Percentiles rank a stretch among this genome's conserved stretches.
Conservation (phyloP, 2,329 filamentous ascomycete species). For the Colletotrichum tropicale region DNA sequence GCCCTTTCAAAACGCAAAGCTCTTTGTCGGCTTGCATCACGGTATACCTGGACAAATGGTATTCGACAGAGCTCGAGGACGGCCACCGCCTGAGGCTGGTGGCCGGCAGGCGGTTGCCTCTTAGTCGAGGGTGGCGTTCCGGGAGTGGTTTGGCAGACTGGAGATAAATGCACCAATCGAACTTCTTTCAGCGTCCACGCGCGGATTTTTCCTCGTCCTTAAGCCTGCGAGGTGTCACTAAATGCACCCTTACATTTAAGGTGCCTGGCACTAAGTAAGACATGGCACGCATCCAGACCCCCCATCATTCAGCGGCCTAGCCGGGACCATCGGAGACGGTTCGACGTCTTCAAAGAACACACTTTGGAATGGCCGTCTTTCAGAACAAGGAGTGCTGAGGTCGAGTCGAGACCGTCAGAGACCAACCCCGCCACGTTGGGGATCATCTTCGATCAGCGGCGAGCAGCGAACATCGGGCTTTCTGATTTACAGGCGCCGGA, state of each 20-base stretch:
- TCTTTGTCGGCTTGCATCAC: conserved; percentile 2
- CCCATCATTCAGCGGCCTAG: background rate
- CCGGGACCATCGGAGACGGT: background rate
- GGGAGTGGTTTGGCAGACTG: background rate
- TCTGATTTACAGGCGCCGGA: background rate
- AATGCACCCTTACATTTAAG: background rate
- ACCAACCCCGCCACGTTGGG: background rate
- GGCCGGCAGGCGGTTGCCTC: background rate
- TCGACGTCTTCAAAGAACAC: background rate
- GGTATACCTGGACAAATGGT: background rate
- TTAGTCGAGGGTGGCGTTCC: background rate
- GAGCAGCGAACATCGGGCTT: background rate
- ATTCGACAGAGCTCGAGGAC: background rate
- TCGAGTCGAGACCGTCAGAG: conserved; percentile 6
- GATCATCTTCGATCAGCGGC: conserved; percentile 1
- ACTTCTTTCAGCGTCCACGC: background rate
- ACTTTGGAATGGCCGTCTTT: background rate
- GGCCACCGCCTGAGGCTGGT: background rate
- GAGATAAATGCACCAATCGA: background rate
- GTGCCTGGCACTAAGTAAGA: background rate
- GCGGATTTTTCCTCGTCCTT: background rate
- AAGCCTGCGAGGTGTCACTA: background rate
- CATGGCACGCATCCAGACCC: conserved; percentile 1
- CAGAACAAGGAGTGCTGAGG: conserved; percentile 5
- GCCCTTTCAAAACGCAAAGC: background rate